These are phyloP conservation scores for Ambrosiella beaveri DNA, from an alignment of 2,329 filamentous ascomycete genomes.

Conservation along the genomic window DNA sequence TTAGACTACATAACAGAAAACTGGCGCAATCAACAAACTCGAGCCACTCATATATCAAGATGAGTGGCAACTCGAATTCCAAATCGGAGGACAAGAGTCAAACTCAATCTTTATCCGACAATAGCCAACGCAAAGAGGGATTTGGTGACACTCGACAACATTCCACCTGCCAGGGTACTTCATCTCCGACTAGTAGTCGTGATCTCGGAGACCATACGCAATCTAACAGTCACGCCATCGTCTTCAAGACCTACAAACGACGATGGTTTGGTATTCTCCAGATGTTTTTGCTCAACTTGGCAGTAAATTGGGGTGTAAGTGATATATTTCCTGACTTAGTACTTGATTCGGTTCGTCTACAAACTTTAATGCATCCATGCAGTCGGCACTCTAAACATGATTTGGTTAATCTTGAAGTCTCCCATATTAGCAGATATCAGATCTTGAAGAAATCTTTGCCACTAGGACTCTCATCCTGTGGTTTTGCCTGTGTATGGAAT, in stretches of 20 bases:
- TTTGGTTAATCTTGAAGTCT: too few species aligned
- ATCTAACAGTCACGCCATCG: not conserved
- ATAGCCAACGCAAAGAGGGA: constrained; percentile 1
- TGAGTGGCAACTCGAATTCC: constrained; percentile 1
- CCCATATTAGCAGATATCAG: too few species aligned
- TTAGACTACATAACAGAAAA: too few species aligned
- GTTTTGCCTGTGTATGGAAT: too few species aligned
- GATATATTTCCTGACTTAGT: not conserved
- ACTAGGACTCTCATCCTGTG: too few species aligned
- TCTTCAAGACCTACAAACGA: constrained; percentile 50
- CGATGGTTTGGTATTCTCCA: constrained; percentile 78
- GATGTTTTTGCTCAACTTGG: constrained; percentile 73
- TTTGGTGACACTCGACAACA: not conserved
- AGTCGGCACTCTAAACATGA: too few species aligned
- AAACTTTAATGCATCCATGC: too few species aligned
- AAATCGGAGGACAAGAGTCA: not conserved
- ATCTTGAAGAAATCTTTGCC: too few species aligned
- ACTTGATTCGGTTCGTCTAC: too few species aligned
- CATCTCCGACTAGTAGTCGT: constrained; percentile 2
- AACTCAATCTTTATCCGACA: constrained; percentile 1
- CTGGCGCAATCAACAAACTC: not conserved
- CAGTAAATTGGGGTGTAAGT: constrained; percentile 91
- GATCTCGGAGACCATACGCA: not conserved
- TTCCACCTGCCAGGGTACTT: not conserved
- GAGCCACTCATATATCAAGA: constrained; percentile 6